A percentile compares a stretch with the other conserved stretches of the same genome.
These are phyloP conservation scores for Lodderomyces elongisporus DNA, from an alignment of 1,139 yeast genomes.

Conservation along the genomic window DNA sequence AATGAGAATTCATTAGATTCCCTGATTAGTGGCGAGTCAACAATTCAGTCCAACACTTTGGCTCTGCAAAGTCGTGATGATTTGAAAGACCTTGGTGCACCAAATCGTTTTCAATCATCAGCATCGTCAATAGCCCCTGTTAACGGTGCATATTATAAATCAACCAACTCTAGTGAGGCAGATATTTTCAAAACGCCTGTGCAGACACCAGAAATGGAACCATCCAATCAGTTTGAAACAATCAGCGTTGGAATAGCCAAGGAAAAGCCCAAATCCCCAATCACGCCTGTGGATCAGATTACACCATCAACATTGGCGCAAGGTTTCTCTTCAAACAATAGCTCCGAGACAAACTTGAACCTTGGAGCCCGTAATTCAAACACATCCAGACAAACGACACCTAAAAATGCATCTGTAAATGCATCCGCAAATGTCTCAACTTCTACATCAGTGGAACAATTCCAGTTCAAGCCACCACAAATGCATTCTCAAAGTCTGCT, in stretches of 20 bases:
- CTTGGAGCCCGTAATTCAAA: not conserved
- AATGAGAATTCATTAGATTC: too few species aligned
- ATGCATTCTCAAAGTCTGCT: not conserved
- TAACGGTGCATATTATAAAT: too few species aligned
- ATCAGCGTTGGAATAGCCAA: not conserved
- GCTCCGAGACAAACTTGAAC: not conserved
- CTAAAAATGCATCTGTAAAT: conserved; percentile 4
- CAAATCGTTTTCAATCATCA: too few species aligned
- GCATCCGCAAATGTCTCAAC: not conserved
- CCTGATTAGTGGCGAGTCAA: too few species aligned
- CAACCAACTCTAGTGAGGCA: conserved; percentile 1
- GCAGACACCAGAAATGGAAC: not conserved
- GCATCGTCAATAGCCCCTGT: too few species aligned
- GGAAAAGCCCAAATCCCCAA: not conserved
- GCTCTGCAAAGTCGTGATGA: too few species aligned
- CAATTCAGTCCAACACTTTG: too few species aligned
- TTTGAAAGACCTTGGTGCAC: too few species aligned
- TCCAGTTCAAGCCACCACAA: conserved; percentile 4
- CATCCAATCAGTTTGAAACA: not conserved
- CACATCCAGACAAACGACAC: not conserved
- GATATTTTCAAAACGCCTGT: conserved; percentile 2
- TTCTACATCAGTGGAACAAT: conserved; percentile 1
- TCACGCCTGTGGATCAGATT: conserved; percentile 4
- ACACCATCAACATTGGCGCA: conserved; percentile 1
- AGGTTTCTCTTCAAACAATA: not conserved